Evolutionary conservation across 2,329 filamentous ascomycete genomes (phyloP).

Genomic region (Clonostachys solani): DNA sequence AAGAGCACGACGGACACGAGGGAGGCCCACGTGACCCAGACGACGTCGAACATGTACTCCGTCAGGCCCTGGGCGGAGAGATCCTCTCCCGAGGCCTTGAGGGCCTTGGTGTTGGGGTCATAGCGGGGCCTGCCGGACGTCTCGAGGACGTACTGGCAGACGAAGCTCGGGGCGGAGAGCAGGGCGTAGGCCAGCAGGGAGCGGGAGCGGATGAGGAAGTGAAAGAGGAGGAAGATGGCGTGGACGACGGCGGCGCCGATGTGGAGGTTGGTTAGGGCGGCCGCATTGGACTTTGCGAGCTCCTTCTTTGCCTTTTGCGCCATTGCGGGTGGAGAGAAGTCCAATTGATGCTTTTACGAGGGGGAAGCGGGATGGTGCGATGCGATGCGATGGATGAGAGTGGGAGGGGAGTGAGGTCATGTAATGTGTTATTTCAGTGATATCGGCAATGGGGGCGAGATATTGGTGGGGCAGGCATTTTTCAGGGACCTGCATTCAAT

Average conservation of each 20-base stretch:
- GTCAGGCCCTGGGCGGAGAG: constrained; percentile 83
- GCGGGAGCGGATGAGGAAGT: constrained; percentile 61
- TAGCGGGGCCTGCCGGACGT: constrained; percentile 75
- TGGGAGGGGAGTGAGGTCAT: not conserved
- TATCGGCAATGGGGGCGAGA: too few relatives aligned
- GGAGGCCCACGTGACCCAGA: constrained; percentile 90
- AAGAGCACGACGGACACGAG: constrained; percentile 68
- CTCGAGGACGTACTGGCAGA: constrained; percentile 85
- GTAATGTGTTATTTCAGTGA: not conserved
- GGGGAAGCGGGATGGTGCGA: not conserved
- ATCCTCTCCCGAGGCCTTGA: constrained; percentile 80
- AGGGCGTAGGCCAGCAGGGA: constrained; percentile 65
- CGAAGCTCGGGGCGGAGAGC: constrained; percentile 68
- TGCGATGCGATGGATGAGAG: not conserved
- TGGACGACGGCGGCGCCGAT: constrained; percentile 71
- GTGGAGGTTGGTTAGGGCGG: constrained; percentile 77
- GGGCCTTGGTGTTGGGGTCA: constrained; percentile 56
- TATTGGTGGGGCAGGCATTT: not conserved
- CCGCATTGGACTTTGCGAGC: constrained; percentile 71
- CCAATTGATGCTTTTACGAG: too few relatives aligned
- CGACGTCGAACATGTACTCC: constrained; percentile 96
- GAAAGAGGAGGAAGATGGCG: constrained; percentile 66
- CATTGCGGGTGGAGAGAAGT: constrained; percentile 28
- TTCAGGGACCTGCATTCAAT: not conserved
- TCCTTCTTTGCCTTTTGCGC: constrained; percentile 62